These are phyloP conservation scores for Cladosporium sphaerospermum DNA, from an alignment of 2,329 filamentous ascomycete species.

Conservation along the genomic window DNA sequence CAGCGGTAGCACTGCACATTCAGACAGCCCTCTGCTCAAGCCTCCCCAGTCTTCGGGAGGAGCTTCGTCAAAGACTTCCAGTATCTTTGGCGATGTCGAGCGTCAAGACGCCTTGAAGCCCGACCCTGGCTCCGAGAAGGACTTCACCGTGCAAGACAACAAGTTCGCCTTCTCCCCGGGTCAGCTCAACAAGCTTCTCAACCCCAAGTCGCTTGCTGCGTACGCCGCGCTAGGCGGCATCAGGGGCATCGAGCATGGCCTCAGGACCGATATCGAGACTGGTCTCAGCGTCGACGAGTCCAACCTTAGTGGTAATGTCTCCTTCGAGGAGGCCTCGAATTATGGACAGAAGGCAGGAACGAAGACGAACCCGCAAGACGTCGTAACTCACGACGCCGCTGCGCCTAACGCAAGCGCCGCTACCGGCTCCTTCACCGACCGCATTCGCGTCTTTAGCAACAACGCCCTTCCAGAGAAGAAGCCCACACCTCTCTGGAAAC, in stretches of 20 bases:
- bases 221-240: slow-evolving; percentile 72
- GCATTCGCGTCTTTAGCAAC: slow-evolving; percentile 62
- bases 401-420: slow-evolving; percentile 19
- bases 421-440: slow-evolving; percentile 49
- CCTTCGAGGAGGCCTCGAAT: slow-evolving; percentile 57
- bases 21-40: slow-evolving; percentile 11
- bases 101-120: slow-evolving; percentile 61
- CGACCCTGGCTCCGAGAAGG: slow-evolving; percentile 68
- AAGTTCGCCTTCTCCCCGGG: slow-evolving; percentile 80
- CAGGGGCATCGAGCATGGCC: slow-evolving; percentile 64
- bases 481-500: slow-evolving; percentile 60
- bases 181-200: slow-evolving; percentile 72
- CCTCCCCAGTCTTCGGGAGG: slow-evolving; percentile 4
- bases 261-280: slow-evolving; percentile 57
- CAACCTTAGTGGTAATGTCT: slow-evolving; percentile 56
- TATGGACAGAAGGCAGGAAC: slow-evolving; percentile 18
- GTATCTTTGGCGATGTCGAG: slow-evolving; percentile 1
- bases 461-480: slow-evolving; percentile 66
- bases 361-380: slow-evolving; percentile 8
- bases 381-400: slow-evolving; percentile 8
- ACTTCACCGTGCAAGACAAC: slow-evolving; percentile 71
- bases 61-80: not conserved
- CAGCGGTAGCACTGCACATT: slow-evolving; percentile 11
- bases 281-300: slow-evolving; percentile 68
- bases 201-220: slow-evolving; percentile 69